Evolutionary conservation across 257 asterid genomes (phyloP), one percentile per base, ranked within the genome.

Genomic region (Ligustrum vulgare): DNA sequence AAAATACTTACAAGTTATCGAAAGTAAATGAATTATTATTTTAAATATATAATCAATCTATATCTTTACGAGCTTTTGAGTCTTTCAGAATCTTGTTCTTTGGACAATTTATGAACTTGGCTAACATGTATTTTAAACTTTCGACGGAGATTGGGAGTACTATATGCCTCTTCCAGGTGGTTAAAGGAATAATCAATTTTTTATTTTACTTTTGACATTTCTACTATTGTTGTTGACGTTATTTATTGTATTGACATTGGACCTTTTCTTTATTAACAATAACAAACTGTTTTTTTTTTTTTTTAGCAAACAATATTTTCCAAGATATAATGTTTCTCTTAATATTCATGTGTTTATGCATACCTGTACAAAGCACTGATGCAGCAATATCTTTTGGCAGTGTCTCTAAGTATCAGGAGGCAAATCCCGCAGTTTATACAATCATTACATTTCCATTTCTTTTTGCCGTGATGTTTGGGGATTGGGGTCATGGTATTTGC

Each of bases 401-500:
- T 71, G 92, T 95, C 73, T 96, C 98, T 66, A 91, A 89, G 78
- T 95, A 95, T 77, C 96, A 93, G 90, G 99, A 95, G 88, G 95
- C 94, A 69, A 95, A 95, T 79, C 98, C 99, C 82, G 97, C 99
- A n/a, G 97, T 95, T 79, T 95, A 89, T 86, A 83, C 99, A 6
- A 81, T 91, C 68, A 69, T 95, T 77, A 93, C 99, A 65, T 95
- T 93, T 87, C 99, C 99, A 5, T 95, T 95, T 86, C 97, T 95
- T 83, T 95, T 95, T 75, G 99, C 98, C 72, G 97, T 95, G 85
- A 95, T 95, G 99, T 95, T 95, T 82, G 99, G 99, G 67, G 99
- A 95, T 81, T 95, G 99, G 99, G 99, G 99, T 75, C 99, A 95
- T 85, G 99, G 99, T 76, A 83, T 91, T 77, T 95, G 98, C 86